phyloP scores from a whole-genome alignment of 352 stramenopile species.

The Chrysophaeum taylorii region DNA sequence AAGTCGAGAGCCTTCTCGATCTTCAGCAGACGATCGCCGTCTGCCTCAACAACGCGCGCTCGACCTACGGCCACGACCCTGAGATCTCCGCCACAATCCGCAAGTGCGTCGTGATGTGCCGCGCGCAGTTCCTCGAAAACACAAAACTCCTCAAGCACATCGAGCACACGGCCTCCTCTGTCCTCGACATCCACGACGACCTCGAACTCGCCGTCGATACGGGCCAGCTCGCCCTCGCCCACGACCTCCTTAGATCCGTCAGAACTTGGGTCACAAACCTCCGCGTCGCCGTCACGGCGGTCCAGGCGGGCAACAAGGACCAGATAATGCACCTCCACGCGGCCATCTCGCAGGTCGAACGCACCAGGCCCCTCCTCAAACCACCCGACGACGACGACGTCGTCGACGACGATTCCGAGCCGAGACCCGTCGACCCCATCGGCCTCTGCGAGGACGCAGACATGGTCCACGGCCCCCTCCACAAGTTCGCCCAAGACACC shows the following conservation, averaged over 20 bases:
- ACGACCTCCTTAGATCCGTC: not conserved
- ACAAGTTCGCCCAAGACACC: no score
- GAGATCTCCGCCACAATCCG: not conserved
- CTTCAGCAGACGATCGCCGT: conserved; percentile 4
- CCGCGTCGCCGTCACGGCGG: not conserved
- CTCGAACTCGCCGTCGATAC: not conserved
- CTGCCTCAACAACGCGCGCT: not conserved
- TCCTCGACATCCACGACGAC: conserved; percentile 1
- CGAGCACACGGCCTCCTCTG: not conserved
- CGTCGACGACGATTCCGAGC: no score
- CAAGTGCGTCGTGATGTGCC: not conserved
- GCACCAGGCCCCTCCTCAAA: no score
- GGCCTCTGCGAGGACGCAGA: no score
- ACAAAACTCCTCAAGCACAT: conserved; percentile 4
- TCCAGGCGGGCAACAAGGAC: not conserved
- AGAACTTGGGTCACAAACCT: not conserved
- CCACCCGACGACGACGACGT: no score
- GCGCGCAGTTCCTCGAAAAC: conserved; percentile 1
- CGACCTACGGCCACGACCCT: not conserved
- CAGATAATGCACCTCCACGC: not conserved
- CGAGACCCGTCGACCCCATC: no score
- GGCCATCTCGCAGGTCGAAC: not conserved
- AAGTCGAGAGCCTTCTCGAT: not conserved
- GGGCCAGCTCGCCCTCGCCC: not conserved
- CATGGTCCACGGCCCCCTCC: no score